Evolutionary conservation across 176 grass and related monocot genomes (phyloP), one percentile per base, ranked within the genome.

Genomic region (Triticum timopheevii): DNA sequence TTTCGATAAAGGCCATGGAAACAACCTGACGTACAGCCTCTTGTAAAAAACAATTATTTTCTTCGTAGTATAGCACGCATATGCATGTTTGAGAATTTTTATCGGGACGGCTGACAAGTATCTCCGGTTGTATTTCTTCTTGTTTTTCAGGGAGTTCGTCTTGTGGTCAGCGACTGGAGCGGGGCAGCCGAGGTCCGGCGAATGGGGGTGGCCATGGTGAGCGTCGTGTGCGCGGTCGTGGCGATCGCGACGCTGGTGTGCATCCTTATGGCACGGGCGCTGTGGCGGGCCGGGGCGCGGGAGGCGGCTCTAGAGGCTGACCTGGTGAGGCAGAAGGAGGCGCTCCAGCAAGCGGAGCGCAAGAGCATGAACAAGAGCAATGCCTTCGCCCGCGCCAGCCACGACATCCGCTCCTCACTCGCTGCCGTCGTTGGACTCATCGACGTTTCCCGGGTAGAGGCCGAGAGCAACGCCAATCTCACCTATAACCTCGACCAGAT

Each of bases 321-420:
- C 15, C 80, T 95, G 12, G 86, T 92, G 19, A 85, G 44, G 56
- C 88, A 87, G 82, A 93, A 93, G 77, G 93, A 93, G 81, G 89
- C 80, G 45, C 90, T 93, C 17, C 83, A 81, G 58, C 95, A 95
- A 61, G 93, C 91, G 28, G 96, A 98, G 80, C 87, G 88, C 62
- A 98, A 93, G 78, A 93, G 89, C 68, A 92, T 95, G 95, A 98
- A 98, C 77, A 98, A 98, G 80, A 98, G 87, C 82, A 88, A 95
- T n/a, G 90, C 96, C 19, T 90, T 98, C 52, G 81, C 86, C 28
- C 81, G 81, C 31, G 91, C 91, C 30, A 98, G 90, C 70, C 96
- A 98, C 19, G 93, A 98, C 62, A 87, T 93, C 17, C 89, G 91
- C 1, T 93, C 90, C 22, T 69, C 89, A 28, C 88, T 98, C 0